Evolutionary conservation across 2,329 filamentous ascomycete species (phyloP), one percentile per base, ranked within the genome.

Genomic region (Talaromyces sp.): DNA sequence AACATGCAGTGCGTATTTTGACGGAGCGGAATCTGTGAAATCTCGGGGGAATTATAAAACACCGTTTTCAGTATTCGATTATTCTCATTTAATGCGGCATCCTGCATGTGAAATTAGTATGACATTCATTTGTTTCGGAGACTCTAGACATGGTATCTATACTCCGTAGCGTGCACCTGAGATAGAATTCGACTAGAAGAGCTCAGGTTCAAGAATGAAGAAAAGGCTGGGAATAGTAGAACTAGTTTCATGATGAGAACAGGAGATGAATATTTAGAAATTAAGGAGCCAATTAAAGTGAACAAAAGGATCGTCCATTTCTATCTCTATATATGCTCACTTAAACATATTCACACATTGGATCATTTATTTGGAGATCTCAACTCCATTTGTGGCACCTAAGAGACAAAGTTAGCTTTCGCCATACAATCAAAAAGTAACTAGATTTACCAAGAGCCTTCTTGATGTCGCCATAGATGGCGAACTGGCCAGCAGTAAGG

Each of bases 401-500:
- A 53, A n/a, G 18, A 18, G 33, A 30, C 16, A 8, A 55, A 33
- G 16, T 59, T 47, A 59, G 57, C 34, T 33, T 36, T 27, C 2
- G 50, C 40, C 8, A 34, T n/a, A 12, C 33, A 10, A 54, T 14
- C 53, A 27, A 14, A 53, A 36, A 44, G 2, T 30, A 56, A 44
- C 2, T 12, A 40, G 9, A 27, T 34, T 56, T 44, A 56, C 54
- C 54, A 16, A 56, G 54, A 8, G 14, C 34, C n/a, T 56, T 56
- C 34, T 56, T 56, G 34, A 56, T 65, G 66, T 66, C 84, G 77
- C 89, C 91, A 75, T 96, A 96, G 78, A 96, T 96, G 72, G 89
- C 90, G 79, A 94, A 95, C 81, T 94, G 91, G 76, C 88, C 88
- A 66, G 87, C 87, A 65, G 88, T 91, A 69, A 92, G 79, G 68